Evolutionary conservation across 192 early-diverging fungal species (phyloP).

Genomic region (Backusella parvicylindrica): DNA sequence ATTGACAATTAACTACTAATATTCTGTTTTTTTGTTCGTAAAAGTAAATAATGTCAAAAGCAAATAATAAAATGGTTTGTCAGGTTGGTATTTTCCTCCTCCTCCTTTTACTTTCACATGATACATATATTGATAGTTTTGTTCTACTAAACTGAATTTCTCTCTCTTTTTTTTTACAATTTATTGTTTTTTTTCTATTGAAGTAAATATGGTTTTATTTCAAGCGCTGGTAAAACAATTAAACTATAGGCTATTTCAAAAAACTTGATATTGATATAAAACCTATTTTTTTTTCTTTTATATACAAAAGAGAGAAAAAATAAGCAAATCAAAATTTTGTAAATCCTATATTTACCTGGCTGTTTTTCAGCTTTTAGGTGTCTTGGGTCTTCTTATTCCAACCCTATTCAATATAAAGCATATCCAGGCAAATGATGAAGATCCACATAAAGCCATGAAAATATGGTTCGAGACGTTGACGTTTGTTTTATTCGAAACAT

Average conservation of each 20-base stretch:
- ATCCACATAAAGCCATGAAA: not conserved
- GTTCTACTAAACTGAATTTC: not conserved
- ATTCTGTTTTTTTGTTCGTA: not conserved
- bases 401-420: constrained; percentile 1
- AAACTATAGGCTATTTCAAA: not conserved
- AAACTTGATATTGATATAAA: not conserved
- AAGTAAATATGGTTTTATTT: not conserved
- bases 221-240: not conserved
- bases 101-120: not conserved
- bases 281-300: not conserved
- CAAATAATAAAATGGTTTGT: not conserved
- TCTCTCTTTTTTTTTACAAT: no score
- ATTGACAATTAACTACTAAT: not conserved
- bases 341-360: not conserved
- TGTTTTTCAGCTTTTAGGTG: not conserved
- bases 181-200: not conserved
- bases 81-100: not conserved
- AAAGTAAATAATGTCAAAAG: not conserved
- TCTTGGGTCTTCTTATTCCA: not conserved
- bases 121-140: not conserved
- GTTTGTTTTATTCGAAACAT: not conserved
- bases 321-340: not conserved
- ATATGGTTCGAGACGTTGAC: not conserved
- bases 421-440: not conserved
- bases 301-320: not conserved